Evolutionary conservation across 805 yeast genomes (phyloP).

Genomic region (Spencermartinsiella europaea): DNA sequence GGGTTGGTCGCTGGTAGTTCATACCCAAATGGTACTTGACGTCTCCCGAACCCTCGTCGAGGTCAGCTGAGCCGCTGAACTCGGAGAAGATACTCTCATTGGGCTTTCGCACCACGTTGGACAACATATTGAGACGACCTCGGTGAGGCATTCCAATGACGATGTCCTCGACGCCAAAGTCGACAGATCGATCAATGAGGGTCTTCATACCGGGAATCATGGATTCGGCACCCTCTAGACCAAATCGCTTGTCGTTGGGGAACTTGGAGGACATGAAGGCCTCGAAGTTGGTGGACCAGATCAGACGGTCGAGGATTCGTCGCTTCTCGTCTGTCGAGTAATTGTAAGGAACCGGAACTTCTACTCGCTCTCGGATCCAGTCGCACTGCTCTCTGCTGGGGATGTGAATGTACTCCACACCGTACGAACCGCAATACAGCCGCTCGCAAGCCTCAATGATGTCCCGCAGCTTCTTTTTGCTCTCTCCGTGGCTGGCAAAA

Average conservation of each 20-base stretch:
- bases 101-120: constrained; percentile 98
- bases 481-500: constrained; percentile 63
- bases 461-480: constrained; percentile 69
- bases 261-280: constrained; percentile 87
- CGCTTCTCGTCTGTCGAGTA: constrained; percentile 86
- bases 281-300: constrained; percentile 96
- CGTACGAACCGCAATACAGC: constrained; percentile 82
- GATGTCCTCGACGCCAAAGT: constrained; percentile 85
- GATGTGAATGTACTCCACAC: constrained; percentile 94
- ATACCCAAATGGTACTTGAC: constrained; percentile 98
- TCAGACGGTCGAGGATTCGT: constrained; percentile 91
- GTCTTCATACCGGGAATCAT: constrained; percentile 97
- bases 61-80: constrained; percentile 83
- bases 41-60: constrained; percentile 98
- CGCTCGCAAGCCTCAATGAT: constrained; percentile 72
- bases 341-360: constrained; percentile 81
- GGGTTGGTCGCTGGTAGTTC: constrained; percentile 98
- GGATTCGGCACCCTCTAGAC: constrained; percentile 97
- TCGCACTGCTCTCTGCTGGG: constrained; percentile 94
- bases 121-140: constrained; percentile 96
- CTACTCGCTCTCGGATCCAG: constrained; percentile 96
- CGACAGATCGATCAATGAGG: constrained; percentile 84
- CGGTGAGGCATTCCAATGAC: constrained; percentile 99
- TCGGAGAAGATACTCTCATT: constrained; percentile 96
- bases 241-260: constrained; percentile 98